phyloP scores from a whole-genome alignment of 177 flowering plant species.

The Vitis hybrid region DNA sequence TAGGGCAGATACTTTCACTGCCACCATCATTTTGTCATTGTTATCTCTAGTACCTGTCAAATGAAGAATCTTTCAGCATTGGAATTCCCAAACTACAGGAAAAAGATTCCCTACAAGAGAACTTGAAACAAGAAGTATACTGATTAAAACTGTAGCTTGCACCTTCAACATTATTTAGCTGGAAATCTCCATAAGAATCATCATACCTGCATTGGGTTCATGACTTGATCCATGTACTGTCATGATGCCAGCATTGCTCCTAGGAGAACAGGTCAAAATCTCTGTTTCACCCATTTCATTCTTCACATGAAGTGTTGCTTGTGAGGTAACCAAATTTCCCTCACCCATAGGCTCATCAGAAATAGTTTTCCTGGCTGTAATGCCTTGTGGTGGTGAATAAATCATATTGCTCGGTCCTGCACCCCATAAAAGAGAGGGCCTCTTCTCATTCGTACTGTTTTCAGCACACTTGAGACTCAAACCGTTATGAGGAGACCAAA shows the following conservation, averaged over 20 bases:
- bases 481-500: slow-evolving; percentile 78
- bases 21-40: slow-evolving; percentile 16
- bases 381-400: slow-evolving; percentile 23
- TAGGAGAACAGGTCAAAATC: slow-evolving; percentile 14
- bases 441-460: slow-evolving; percentile 34
- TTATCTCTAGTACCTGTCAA: slow-evolving; percentile 29
- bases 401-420: slow-evolving; percentile 33
- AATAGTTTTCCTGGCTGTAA: slow-evolving; percentile 16
- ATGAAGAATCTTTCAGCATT: background rate
- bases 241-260: slow-evolving; percentile 12
- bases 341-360: slow-evolving; percentile 18
- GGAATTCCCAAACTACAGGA: background rate
- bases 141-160: background rate
- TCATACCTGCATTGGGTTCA: slow-evolving; percentile 26
- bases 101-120: background rate
- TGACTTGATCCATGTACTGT: slow-evolving; percentile 19
- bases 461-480: slow-evolving; percentile 60
- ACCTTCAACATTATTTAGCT: background rate
- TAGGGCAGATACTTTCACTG: slow-evolving; percentile 6
- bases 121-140: background rate
- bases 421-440: slow-evolving; percentile 32
- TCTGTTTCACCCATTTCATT: slow-evolving; percentile 18
- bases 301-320: slow-evolving; percentile 9
- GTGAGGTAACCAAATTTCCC: slow-evolving; percentile 14
- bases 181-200: slow-evolving; percentile 3